Percentiles rank a stretch among this genome's conserved stretches.
Conservation (phyloP, 768 basidiomycete genomes). For the Leccinum sublutescens region DNA sequence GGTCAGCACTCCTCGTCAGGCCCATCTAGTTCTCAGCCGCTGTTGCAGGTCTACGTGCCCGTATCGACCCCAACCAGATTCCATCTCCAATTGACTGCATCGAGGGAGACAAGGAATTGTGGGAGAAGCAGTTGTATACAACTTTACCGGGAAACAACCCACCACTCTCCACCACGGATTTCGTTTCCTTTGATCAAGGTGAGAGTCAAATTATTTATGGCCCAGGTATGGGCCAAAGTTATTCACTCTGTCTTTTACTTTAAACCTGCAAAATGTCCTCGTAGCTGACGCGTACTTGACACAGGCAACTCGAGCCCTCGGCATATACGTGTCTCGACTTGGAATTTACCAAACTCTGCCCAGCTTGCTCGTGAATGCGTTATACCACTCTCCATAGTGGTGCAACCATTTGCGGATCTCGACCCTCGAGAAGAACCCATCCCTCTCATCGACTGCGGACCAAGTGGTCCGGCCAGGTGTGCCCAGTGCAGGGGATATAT, state of each 20-base stretch:
- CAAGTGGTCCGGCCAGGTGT: slow-evolving; percentile 80
- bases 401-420: slow-evolving; percentile 90
- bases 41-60: slow-evolving; percentile 64
- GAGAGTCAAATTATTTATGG: slow-evolving; percentile 5
- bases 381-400: slow-evolving; percentile 78
- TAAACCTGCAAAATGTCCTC: not conserved
- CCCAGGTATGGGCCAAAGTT: not conserved
- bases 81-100: slow-evolving; percentile 86
- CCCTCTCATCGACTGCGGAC: slow-evolving; percentile 71
- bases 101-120: slow-evolving; percentile 75
- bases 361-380: slow-evolving; percentile 78
- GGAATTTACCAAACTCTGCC: slow-evolving; percentile 80
- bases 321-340: slow-evolving; percentile 85
- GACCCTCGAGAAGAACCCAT: slow-evolving; percentile 76
- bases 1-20: slow-evolving; percentile 4
- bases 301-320: slow-evolving; percentile 89
- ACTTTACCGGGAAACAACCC: slow-evolving; percentile 61
- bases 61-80: slow-evolving; percentile 85
- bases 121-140: slow-evolving; percentile 69
- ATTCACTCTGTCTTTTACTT: not conserved
- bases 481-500: slow-evolving; percentile 83
- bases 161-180: slow-evolving; percentile 87
- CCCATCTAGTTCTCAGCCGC: slow-evolving; percentile 3
- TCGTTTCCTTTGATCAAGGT: slow-evolving; percentile 90
- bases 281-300: slow-evolving; percentile 16